Evolutionary conservation across 805 yeast genomes (phyloP).

Genomic region (Kodamaea leandrae): DNA sequence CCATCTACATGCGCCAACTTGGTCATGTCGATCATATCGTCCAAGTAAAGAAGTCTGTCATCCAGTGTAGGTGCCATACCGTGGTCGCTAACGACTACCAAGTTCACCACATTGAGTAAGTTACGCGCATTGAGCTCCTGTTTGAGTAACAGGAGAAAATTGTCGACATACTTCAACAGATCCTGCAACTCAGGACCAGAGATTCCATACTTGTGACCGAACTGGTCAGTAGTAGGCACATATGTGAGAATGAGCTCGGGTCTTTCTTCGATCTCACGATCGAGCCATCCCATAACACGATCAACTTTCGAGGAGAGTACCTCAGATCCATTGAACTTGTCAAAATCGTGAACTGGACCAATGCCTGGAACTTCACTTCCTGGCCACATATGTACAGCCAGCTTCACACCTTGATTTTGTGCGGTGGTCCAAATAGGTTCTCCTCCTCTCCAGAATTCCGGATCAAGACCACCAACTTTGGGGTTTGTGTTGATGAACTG

Average conservation of each 20-base stretch:
- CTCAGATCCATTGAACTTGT: conserved; percentile 65
- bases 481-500: conserved; percentile 66
- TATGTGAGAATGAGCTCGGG: conserved; percentile 79
- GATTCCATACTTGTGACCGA: conserved; percentile 74
- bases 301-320: conserved; percentile 52
- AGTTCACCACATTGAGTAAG: conserved; percentile 62
- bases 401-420: conserved; percentile 51
- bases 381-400: conserved; percentile 97
- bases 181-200: conserved; percentile 53
- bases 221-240: conserved; percentile 78
- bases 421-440: conserved; percentile 89
- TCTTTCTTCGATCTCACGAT: conserved; percentile 47
- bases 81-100: conserved; percentile 82
- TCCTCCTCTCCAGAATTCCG: conserved; percentile 77
- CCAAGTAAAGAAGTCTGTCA: conserved; percentile 65
- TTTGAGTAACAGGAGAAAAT: conserved; percentile 50
- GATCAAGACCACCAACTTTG: conserved; percentile 46
- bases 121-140: conserved; percentile 52
- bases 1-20: conserved; percentile 68
- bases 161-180: conserved; percentile 64
- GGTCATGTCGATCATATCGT: conserved; percentile 59
- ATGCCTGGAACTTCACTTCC: conserved; percentile 75
- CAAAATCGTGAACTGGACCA: conserved; percentile 54
- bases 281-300: conserved; percentile 68
- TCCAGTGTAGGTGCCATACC: conserved; percentile 89